Base-by-base conservation (phyloP, 2,329 filamentous ascomycete genomes). In the Aspergillus ustus region DNA sequence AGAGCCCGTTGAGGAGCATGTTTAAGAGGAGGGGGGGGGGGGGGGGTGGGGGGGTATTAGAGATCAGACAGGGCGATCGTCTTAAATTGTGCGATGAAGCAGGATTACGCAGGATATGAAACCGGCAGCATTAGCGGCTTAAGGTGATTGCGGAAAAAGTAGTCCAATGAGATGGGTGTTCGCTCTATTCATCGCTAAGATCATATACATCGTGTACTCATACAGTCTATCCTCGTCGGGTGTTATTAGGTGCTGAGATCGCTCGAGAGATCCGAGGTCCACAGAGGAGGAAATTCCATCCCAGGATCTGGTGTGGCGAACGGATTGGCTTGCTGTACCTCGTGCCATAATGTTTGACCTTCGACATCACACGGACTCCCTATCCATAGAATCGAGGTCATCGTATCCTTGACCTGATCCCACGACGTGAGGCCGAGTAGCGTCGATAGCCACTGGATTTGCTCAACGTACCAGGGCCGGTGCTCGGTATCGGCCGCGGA, bases 331-430 rank as follows among this genome's bases (percentile, higher is more conserved):
- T 48, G 19, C 15, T 56, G 53, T 5, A 56, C 44, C 44, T 56
- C 53, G 7, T 48, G 25, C 53, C 53, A 56, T 4, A 56, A n/a
- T 19, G 15, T 8, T 5, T 48, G 13, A 9, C 53, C 53, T 15
- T 56, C 53, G 4, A 29, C 28, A 28, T 56, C 53, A 34, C 53
- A 56, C 4, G 53, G 53, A 20, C 7, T 20, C 7, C 48, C 53
- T 9, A 56, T 28, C 53, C 53, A 56, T 1, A 56, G 17, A 20
- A 56, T 37, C 2, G 53, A 29, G 9, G 28, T 17, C 25, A 56
- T 19, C 1, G 20, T 56, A 6, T 46, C 43, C 44, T 56, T 56
- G 6, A 56, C n/a, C 40, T 56, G 53, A 25, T 46, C 53, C 53
- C 53, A 56, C 2, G 43, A 25, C 25, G 31, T 44, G 28, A 56